Evolutionary conservation across 2,329 filamentous ascomycete species (phyloP).

Genomic region (Trichoderma lentiforme): DNA sequence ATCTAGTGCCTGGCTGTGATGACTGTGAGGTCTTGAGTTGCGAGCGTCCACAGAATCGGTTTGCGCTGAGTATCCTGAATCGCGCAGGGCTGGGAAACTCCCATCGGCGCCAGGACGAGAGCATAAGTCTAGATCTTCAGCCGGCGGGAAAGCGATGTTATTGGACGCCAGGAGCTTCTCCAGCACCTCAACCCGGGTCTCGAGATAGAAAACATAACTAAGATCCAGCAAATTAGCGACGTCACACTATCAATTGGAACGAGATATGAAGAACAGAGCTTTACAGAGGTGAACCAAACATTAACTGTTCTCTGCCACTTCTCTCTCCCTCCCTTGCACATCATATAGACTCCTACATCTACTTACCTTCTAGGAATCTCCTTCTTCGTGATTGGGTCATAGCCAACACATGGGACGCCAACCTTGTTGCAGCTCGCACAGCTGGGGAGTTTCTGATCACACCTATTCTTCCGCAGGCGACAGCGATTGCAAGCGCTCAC

Average conservation of each 20-base stretch:
- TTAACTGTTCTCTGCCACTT: neutral
- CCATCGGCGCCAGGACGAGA: slow-evolving; percentile 45
- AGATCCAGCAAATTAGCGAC: slow-evolving; percentile 23
- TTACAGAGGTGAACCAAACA: neutral
- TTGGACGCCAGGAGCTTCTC: slow-evolving; percentile 70
- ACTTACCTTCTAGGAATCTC: slow-evolving; percentile 90
- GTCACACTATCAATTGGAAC: neutral
- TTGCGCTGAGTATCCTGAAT: slow-evolving; percentile 33
- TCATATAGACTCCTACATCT: slow-evolving; percentile 27
- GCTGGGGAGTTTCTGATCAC: slow-evolving; percentile 87
- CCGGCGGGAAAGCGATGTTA: slow-evolving; percentile 67
- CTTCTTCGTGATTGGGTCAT: slow-evolving; percentile 93
- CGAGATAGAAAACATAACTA: slow-evolving; percentile 92
- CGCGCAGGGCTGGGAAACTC: slow-evolving; percentile 30
- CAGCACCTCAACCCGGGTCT: slow-evolving; percentile 79
- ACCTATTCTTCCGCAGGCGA: slow-evolving; percentile 86
- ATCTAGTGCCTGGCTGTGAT: slow-evolving; percentile 31
- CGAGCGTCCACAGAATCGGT: slow-evolving; percentile 31
- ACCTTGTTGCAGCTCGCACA: slow-evolving; percentile 93
- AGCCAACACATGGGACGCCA: slow-evolving; percentile 86
- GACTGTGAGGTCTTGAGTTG: slow-evolving; percentile 28
- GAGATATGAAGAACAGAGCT: neutral
- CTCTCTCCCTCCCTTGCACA: neutral
- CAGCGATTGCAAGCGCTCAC: slow-evolving; percentile 95
- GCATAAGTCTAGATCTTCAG: slow-evolving; percentile 64